Conservation (phyloP, 2,329 filamentous ascomycete species). For the Colletotrichum noveboracense region DNA sequence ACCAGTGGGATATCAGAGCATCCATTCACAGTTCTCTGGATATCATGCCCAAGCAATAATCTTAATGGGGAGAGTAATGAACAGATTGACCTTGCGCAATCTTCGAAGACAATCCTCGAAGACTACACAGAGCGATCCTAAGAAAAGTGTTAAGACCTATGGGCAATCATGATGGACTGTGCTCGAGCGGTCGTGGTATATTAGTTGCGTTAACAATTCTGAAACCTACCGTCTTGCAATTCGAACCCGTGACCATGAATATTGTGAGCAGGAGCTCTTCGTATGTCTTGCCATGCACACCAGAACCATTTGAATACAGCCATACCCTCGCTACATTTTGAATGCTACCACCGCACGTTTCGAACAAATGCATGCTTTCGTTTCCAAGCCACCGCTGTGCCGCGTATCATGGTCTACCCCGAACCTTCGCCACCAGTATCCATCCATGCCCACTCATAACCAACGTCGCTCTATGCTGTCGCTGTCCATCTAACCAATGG, state of each 20-base stretch:
- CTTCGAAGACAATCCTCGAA: background rate
- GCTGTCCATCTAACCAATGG: background rate
- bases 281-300: background rate
- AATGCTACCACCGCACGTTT: background rate
- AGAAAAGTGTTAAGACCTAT: background rate
- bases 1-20: slow-evolving; percentile 66
- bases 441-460: background rate
- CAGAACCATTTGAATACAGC: background rate
- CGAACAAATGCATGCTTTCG: background rate
- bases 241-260: background rate
- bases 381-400: background rate
- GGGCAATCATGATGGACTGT: background rate
- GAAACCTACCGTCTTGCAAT: background rate
- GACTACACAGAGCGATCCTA: background rate
- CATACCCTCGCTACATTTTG: background rate
- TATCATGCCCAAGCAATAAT: slow-evolving; percentile 28
- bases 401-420: background rate
- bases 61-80: background rate
- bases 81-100: background rate
- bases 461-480: background rate
- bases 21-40: slow-evolving; percentile 59
- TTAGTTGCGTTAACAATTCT: background rate
- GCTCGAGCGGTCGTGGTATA: background rate
- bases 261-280: background rate
- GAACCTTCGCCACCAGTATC: background rate